Percentiles rank a stretch among this genome's conserved stretches.
These are phyloP conservation scores for Mimosa bimucronata DNA, from an alignment of 306 rosid species.

Conservation along the genomic window DNA sequence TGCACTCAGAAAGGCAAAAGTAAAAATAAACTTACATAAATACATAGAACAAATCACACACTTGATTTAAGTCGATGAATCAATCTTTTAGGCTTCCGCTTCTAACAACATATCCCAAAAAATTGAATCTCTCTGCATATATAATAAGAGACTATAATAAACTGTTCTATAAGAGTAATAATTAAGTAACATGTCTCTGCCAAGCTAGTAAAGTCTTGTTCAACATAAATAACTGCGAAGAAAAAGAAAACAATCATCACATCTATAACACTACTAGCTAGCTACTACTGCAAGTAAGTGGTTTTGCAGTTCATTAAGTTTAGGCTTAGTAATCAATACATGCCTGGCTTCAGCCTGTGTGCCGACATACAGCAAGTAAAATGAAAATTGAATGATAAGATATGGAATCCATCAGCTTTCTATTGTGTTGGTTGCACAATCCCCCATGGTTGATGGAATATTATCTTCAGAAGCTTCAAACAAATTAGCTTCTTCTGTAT, in stretches of 20 bases:
- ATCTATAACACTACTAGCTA: background rate
- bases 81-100: background rate
- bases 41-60: background rate
- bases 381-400: background rate
- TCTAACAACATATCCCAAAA: background rate
- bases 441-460: conserved; percentile 38
- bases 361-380: conserved; percentile 39
- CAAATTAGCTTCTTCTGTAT: background rate
- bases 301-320: too few species aligned
- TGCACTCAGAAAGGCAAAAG: conserved; percentile 2
- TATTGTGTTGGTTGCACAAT: conserved; percentile 20
- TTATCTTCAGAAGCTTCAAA: conserved; percentile 14
- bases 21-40: background rate
- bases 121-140: background rate
- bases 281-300: too few species aligned
- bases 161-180: background rate
- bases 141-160: background rate
- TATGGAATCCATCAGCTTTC: conserved; percentile 24
- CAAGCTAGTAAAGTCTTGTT: background rate
- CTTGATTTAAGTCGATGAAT: background rate
- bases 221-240: background rate
- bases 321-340: conserved; percentile 37
- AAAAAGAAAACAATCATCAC: background rate
- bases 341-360: conserved; percentile 76
- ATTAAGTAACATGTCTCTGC: conserved; percentile 22